Conservation (phyloP, 768 basidiomycete genomes). For the Suillus fuscotomentosus region DNA sequence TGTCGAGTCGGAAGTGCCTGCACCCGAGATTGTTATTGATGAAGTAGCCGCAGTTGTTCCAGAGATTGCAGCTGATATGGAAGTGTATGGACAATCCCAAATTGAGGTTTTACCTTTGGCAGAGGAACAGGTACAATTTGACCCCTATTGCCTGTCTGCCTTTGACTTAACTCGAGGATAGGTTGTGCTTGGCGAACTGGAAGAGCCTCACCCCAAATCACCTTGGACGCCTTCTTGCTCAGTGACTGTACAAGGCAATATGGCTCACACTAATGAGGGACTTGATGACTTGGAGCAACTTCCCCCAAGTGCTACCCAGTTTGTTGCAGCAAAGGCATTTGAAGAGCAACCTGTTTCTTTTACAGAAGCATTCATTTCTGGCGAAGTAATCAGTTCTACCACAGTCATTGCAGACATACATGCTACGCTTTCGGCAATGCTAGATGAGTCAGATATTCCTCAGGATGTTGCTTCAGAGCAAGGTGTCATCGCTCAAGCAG, state of each 20-base stretch:
- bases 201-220: slow-evolving; percentile 11
- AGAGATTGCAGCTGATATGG: neutral
- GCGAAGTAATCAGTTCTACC: neutral
- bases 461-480: neutral
- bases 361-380: neutral
- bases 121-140: neutral
- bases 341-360: neutral
- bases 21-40: slow-evolving; percentile 4
- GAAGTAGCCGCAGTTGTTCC: slow-evolving; percentile 1
- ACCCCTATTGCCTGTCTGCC: neutral
- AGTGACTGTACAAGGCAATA: slow-evolving; percentile 39
- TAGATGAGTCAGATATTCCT: neutral
- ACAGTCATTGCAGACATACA: neutral
- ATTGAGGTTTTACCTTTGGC: neutral
- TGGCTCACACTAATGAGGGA: slow-evolving; percentile 11
- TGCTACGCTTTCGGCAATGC: neutral
- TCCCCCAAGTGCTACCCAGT: slow-evolving; percentile 1
- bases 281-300: slow-evolving; percentile 9
- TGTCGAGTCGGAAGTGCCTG: neutral
- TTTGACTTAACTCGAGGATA: neutral
- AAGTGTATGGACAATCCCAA: neutral
- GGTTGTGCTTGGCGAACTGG: neutral
- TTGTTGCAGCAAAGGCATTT: neutral
- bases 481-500: neutral
- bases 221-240: slow-evolving; percentile 44